Evolutionary conservation across 2,329 filamentous ascomycete species (phyloP).

Genomic region (Ceratocystis huliohia): DNA sequence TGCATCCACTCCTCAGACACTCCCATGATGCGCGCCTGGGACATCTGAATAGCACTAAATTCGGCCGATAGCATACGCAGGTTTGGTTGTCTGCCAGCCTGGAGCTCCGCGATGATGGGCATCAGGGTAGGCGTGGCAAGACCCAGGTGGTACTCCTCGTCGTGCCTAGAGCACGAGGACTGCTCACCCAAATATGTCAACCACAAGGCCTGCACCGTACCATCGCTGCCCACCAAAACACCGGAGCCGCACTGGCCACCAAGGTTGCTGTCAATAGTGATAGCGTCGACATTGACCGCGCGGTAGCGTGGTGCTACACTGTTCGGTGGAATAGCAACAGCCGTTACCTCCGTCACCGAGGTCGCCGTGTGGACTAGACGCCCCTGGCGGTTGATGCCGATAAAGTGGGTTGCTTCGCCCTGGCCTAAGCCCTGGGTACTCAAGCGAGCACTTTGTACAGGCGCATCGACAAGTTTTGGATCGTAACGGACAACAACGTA

Average conservation of each 20-base stretch:
- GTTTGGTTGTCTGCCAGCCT: conserved; percentile 63
- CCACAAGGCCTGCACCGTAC: conserved; percentile 90
- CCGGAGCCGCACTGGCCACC: conserved; percentile 88
- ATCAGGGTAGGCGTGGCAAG: conserved; percentile 78
- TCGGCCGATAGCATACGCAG: conserved; percentile 88
- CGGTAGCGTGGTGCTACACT: conserved; percentile 82
- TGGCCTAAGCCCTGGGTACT: conserved; percentile 75
- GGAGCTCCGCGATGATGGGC: conserved; percentile 78
- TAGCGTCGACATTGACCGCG: conserved; percentile 89
- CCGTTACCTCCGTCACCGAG: conserved; percentile 91
- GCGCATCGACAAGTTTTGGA: conserved; percentile 80
- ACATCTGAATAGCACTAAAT: conserved; percentile 91
- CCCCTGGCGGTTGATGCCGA: conserved; percentile 95
- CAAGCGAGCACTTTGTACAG: conserved; percentile 77
- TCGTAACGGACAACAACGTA: conserved; percentile 95
- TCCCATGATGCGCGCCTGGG: conserved; percentile 91
- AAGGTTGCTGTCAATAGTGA: conserved; percentile 88
- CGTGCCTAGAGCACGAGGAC: conserved; percentile 61
- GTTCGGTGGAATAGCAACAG: conserved; percentile 90
- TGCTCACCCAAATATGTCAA: conserved; percentile 92
- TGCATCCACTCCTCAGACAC: conserved; percentile 93
- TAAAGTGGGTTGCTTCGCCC: conserved; percentile 87
- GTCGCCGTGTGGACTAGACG: conserved; percentile 89
- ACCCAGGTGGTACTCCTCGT: conserved; percentile 93
- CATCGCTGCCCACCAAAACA: conserved; percentile 78